Percentiles rank a stretch among this genome's conserved stretches.
These are phyloP conservation scores for Mycena rebaudengoi DNA, from an alignment of 768 basidiomycete genomes.

Conservation along the genomic window DNA sequence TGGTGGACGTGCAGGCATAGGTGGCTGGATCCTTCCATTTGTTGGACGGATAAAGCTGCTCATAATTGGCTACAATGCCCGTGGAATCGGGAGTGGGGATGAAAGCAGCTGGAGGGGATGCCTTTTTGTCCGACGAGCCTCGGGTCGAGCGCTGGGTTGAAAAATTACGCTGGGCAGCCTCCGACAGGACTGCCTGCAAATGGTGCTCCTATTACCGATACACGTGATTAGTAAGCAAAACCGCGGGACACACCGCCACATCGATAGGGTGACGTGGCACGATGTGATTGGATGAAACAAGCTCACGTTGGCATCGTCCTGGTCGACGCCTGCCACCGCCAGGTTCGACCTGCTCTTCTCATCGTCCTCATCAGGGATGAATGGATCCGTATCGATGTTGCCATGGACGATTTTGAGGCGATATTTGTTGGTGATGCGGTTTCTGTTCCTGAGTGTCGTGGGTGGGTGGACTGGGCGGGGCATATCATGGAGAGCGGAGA, in stretches of 20 bases:
- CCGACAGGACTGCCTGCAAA: slow-evolving; percentile 55
- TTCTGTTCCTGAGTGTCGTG: slow-evolving; percentile 84
- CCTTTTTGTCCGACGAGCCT: slow-evolving; percentile 23
- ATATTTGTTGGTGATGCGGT: slow-evolving; percentile 93
- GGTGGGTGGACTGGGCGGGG: slow-evolving; percentile 82
- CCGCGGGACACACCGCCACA: slow-evolving; percentile 63
- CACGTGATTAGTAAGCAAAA: slow-evolving; percentile 47
- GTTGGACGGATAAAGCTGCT: slow-evolving; percentile 73
- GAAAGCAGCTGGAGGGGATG: slow-evolving; percentile 63
- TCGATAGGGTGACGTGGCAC: slow-evolving; percentile 27
- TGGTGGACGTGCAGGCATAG: slow-evolving; percentile 85
- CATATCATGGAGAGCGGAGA: slow-evolving; percentile 78
- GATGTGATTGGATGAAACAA: slow-evolving; percentile 32
- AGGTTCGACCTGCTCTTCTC: slow-evolving; percentile 84
- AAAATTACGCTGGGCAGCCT: slow-evolving; percentile 24
- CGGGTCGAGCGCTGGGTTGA: slow-evolving; percentile 15
- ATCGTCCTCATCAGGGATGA: slow-evolving; percentile 87
- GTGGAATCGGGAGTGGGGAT: slow-evolving; percentile 96
- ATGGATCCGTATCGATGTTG: slow-evolving; percentile 80
- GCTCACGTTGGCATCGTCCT: slow-evolving; percentile 94
- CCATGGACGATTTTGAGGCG: slow-evolving; percentile 86
- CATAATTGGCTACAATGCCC: slow-evolving; percentile 83
- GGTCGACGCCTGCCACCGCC: slow-evolving; percentile 86
- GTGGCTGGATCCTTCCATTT: slow-evolving; percentile 82
- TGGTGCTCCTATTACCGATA: slow-evolving; percentile 59